phyloP scores from a whole-genome alignment of 2,329 filamentous ascomycete species.

The Trichoderma asperellum region DNA sequence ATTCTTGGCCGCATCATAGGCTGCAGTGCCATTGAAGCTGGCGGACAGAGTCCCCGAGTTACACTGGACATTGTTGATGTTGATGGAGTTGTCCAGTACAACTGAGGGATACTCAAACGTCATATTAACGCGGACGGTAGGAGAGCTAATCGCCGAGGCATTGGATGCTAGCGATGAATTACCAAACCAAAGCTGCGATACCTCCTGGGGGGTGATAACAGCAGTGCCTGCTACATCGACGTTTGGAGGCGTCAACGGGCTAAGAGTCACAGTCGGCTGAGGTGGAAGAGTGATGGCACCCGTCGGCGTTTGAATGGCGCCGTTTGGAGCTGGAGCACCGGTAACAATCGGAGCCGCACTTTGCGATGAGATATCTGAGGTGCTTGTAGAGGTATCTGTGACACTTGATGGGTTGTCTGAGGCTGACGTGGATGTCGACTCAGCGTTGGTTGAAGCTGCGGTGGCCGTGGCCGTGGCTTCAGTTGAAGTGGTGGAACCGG shows the following conservation, averaged over 20 bases:
- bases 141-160: conserved; percentile 3
- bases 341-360: background rate
- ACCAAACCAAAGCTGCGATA: conserved; percentile 13
- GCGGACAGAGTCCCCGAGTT: background rate
- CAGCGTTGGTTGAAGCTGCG: background rate
- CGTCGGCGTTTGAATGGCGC: background rate
- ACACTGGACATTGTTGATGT: conserved; percentile 5
- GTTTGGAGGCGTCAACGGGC: background rate
- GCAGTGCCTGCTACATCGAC: conserved; percentile 1
- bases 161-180: background rate
- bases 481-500: background rate
- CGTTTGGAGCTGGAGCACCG: background rate
- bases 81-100: conserved; percentile 19
- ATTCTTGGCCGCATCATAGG: conserved; percentile 6
- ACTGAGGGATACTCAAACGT: conserved; percentile 13
- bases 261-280: conserved; percentile 11
- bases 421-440: background rate
- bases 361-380: background rate
- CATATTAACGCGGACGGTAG: background rate
- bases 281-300: background rate
- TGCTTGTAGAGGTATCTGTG: background rate
- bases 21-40: background rate
- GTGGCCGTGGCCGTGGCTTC: background rate
- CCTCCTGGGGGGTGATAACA: background rate
- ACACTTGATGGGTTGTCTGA: background rate